These are phyloP conservation scores for Ophiostoma angusticollis DNA, from an alignment of 2,329 filamentous ascomycete genomes.

Conservation along the genomic window DNA sequence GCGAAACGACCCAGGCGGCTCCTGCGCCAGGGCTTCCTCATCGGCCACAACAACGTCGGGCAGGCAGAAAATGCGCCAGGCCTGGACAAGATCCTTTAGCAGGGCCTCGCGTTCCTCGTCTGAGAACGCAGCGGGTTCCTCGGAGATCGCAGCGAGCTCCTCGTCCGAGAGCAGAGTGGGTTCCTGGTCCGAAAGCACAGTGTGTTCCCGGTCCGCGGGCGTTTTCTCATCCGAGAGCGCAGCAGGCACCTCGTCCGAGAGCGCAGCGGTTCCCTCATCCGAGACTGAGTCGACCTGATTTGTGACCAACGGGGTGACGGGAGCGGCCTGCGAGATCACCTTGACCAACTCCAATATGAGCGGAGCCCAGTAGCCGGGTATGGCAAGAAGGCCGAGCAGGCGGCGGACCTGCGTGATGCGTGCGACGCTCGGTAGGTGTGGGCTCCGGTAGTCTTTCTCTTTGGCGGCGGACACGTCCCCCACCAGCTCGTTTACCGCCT, in stretches of 20 bases:
- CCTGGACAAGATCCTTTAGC: constrained; percentile 26
- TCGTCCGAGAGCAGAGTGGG: too few relatives aligned
- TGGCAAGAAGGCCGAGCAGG: constrained; percentile 23
- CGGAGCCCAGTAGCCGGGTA: constrained; percentile 21
- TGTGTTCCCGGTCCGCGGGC: too few relatives aligned
- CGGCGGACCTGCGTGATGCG: constrained; percentile 25
- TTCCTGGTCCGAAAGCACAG: too few relatives aligned
- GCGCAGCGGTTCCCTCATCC: too few relatives aligned
- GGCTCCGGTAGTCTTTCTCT: constrained; percentile 18
- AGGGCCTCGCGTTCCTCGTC: constrained; percentile 19
- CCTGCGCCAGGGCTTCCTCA: constrained; percentile 1
- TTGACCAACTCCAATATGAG: constrained; percentile 23
- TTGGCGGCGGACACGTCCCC: constrained; percentile 22
- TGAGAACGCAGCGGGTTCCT: too few relatives aligned
- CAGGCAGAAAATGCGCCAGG: constrained; percentile 28
- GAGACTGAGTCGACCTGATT: too few relatives aligned
- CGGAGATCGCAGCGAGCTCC: too few relatives aligned
- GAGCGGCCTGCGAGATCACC: constrained; percentile 14
- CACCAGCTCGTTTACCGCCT: constrained; percentile 20
- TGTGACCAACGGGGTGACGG: constrained; percentile 1
- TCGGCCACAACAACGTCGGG: constrained; percentile 16
- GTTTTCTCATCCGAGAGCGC: too few relatives aligned
- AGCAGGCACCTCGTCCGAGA: too few relatives aligned
- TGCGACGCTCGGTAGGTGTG: constrained; percentile 24
- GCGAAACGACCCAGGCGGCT: constrained; percentile 6